Evolutionary conservation across 1,284 basidiomycete genomes (phyloP), one percentile per base, ranked within the genome.

Genomic region (Sporisorium iseilematis-ciliati): DNA sequence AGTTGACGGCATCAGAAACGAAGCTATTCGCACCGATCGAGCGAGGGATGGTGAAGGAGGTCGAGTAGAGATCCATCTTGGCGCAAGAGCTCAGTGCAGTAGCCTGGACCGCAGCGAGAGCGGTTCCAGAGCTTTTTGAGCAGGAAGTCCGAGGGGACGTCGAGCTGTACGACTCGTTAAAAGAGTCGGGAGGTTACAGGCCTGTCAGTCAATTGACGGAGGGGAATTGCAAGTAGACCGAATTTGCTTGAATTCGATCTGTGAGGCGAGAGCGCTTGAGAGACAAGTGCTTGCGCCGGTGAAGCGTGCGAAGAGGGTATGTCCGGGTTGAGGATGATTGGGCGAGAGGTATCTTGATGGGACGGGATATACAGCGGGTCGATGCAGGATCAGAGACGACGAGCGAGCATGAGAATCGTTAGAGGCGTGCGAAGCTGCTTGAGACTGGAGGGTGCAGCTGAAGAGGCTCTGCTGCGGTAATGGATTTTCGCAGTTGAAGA

Each of bases 41-140:
- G 40, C 80, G 65, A n/a, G 80, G 81, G 25, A 81, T 67, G 55
- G 78, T 80, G 63, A 82, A 81, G 1, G 80, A 69, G 16, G 75
- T 79, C 41, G 79, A 74, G 65, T 81, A 82, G 68, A 77, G 60
- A 57, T 81, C 81, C 80, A 80, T 80, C 16, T 55, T 64, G 56
- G 48, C 50, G 26, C 23, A 35, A 14, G 16, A 7, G n/a, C 14
- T 35, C 38, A 35, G 53, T 26, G 50, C 40, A 43, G 45, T 61
- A 49, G 55, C 54, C 63, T 56, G 68, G 51, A 49, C 63, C 68
- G 52, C 68, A 38, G 50, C 7, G 23, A 3, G 11, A 7, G 63
- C 50, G 51, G 35, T 11, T 38, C 26, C 58, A 54, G 55, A 71
- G 51, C 62, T 71, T 48, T 33, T 10, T 25, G 25, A 46, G 68